These are phyloP conservation scores for Candida coleopterorum DNA, from an alignment of 805 yeast genomes.

Conservation along the genomic window DNA sequence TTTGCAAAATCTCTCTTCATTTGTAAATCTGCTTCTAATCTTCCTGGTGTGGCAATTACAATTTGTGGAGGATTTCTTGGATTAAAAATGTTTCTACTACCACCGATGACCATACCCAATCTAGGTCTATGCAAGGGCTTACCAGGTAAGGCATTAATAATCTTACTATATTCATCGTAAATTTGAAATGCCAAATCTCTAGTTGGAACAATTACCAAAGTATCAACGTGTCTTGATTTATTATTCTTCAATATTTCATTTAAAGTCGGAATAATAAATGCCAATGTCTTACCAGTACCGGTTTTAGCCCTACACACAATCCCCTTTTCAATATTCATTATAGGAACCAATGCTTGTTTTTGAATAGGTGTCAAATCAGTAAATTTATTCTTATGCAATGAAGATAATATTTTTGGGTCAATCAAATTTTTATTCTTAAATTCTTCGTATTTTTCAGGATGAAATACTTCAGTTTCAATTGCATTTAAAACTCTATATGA, in stretches of 20 bases:
- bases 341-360: conserved; percentile 54
- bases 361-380: conserved; percentile 65
- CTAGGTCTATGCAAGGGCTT: conserved; percentile 15
- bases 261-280: conserved; percentile 72
- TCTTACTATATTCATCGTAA: conserved; percentile 54
- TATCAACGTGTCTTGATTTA: conserved; percentile 21
- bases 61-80: conserved; percentile 45
- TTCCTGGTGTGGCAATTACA: conserved; percentile 86
- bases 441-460: conserved; percentile 2
- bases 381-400: conserved; percentile 42
- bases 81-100: conserved; percentile 38
- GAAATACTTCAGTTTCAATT: not conserved
- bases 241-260: conserved; percentile 20
- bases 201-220: conserved; percentile 81
- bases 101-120: conserved; percentile 64
- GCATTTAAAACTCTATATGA: not conserved
- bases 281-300: conserved; percentile 92
- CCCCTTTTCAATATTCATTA: conserved; percentile 51
- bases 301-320: conserved; percentile 87
- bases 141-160: conserved; percentile 23
- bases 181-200: conserved; percentile 88
- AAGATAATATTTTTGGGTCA: conserved; percentile 16
- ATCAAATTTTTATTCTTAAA: not conserved
- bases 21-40: conserved; percentile 58
- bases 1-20: conserved; percentile 32